Evolutionary conservation across 2,329 filamentous ascomycete genomes (phyloP).

Genomic region (Apiospora aurea): DNA sequence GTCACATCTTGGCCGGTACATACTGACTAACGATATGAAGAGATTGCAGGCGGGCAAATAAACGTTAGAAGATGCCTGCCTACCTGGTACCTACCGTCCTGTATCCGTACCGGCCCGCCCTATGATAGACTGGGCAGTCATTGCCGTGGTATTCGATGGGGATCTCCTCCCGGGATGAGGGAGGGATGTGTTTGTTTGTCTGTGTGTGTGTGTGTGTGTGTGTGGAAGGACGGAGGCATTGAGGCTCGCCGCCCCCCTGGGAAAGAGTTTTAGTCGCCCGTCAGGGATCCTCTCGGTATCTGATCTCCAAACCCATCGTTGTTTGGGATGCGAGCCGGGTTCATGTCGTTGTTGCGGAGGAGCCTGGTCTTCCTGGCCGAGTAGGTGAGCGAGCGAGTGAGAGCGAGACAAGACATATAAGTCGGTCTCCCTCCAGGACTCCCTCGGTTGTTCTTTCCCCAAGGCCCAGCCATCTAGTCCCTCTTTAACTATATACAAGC

Average conservation of each 20-base stretch:
- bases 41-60: background rate
- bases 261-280: background rate
- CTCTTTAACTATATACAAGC: slow-evolving; percentile 6
- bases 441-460: background rate
- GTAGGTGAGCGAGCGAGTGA: background rate
- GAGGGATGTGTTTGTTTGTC: background rate
- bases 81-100: background rate
- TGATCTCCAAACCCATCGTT: background rate
- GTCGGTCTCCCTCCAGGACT: background rate
- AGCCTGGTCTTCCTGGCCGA: background rate
- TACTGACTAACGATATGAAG: slow-evolving; percentile 15
- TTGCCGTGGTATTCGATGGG: background rate
- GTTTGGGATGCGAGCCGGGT: background rate
- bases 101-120: background rate
- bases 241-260: background rate
- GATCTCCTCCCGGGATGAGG: background rate
- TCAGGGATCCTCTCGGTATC: background rate
- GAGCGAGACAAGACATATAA: background rate
- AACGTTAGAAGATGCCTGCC: background rate
- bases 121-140: background rate
- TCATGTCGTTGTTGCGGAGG: background rate
- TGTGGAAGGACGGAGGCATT: background rate
- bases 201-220: too few relatives aligned
- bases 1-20: background rate
- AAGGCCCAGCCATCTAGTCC: slow-evolving; percentile 4